These are phyloP conservation scores for Cystofilobasidium capitatum DNA, from an alignment of 768 basidiomycete genomes.

Conservation along the genomic window DNA sequence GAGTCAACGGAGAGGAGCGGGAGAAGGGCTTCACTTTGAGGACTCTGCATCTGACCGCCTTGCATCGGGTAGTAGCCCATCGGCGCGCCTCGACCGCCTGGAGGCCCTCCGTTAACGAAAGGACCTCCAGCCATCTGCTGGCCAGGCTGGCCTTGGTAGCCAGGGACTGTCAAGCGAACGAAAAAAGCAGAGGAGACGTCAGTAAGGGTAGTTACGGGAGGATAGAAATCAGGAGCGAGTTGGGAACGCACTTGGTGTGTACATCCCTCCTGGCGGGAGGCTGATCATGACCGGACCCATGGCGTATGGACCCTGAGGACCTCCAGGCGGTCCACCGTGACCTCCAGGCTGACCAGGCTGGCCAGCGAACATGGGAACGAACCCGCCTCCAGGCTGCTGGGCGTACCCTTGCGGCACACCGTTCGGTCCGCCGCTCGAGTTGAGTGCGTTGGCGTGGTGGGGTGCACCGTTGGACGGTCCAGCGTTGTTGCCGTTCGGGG, in stretches of 20 bases:
- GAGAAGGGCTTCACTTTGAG: slow-evolving; percentile 9
- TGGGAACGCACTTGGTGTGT: not conserved
- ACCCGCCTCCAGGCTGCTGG: not conserved
- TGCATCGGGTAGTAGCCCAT: slow-evolving; percentile 9
- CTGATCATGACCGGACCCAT: not conserved
- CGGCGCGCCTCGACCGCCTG: not conserved
- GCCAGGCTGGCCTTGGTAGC: not conserved
- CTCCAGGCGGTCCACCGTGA: not conserved
- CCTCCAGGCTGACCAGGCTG: not conserved
- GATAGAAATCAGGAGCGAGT: not conserved
- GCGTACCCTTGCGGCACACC: not conserved
- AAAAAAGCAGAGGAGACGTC: not conserved
- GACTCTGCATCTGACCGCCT: slow-evolving; percentile 14
- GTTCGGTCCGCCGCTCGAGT: not conserved
- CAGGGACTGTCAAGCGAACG: not conserved
- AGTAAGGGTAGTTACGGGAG: not conserved
- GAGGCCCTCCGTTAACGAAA: not conserved
- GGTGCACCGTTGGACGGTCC: not conserved
- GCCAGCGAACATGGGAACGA: slow-evolving; percentile 1
- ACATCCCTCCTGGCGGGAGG: not conserved
- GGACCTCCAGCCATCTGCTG: not conserved
- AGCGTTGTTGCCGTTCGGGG: not conserved
- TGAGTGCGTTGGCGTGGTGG: not conserved
- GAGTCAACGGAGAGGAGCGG: not conserved
- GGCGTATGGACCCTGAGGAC: not conserved